phyloP scores from a whole-genome alignment of 768 basidiomycete species.

The Hygrocybe punicea region DNA sequence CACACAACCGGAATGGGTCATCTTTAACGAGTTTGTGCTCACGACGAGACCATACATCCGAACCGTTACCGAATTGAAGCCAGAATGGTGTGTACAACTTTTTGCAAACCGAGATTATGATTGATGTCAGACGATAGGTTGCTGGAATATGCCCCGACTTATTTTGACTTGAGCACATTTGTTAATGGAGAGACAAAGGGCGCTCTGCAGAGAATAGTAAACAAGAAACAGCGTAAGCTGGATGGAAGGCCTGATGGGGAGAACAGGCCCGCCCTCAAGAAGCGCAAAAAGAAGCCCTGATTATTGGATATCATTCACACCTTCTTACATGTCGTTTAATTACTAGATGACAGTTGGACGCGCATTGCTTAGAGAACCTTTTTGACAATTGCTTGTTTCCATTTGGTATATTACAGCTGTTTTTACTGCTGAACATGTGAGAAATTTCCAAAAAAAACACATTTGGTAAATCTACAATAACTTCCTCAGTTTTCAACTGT shows the following conservation, averaged over 20 bases:
- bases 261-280: background rate
- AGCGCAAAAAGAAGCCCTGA: background rate
- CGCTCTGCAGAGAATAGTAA: slow-evolving; percentile 50
- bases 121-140: slow-evolving; percentile 42
- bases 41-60: slow-evolving; percentile 88
- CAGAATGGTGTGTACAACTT: slow-evolving; percentile 69
- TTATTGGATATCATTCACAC: background rate
- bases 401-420: too few relatives aligned
- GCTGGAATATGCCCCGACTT: slow-evolving; percentile 56
- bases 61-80: slow-evolving; percentile 80
- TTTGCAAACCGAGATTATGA: background rate
- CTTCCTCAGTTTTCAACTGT: too few relatives aligned
- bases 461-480: too few relatives aligned
- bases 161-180: slow-evolving; percentile 69
- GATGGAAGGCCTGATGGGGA: slow-evolving; percentile 19
- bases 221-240: slow-evolving; percentile 51
- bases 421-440: too few relatives aligned
- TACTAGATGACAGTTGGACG: too few relatives aligned
- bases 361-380: too few relatives aligned
- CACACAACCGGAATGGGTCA: slow-evolving; percentile 85
- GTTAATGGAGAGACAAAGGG: slow-evolving; percentile 69
- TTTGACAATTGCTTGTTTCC: too few relatives aligned
- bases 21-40: slow-evolving; percentile 93
- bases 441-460: too few relatives aligned
- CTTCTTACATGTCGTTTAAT: too few relatives aligned